Conservation (phyloP, 2,329 filamentous ascomycete species). For the Epichloe coenophiala region DNA sequence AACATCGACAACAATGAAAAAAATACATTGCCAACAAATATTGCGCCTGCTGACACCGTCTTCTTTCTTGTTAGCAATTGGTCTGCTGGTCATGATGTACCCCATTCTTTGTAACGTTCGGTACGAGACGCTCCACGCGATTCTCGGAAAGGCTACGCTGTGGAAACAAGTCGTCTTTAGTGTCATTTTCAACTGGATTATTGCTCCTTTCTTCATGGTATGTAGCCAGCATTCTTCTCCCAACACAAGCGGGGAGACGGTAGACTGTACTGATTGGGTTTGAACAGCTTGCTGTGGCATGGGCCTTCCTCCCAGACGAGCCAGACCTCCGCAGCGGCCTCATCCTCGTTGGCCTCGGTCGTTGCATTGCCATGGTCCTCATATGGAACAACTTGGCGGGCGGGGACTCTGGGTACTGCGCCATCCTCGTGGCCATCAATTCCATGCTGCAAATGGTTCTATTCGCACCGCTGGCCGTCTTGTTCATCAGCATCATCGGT, state of each 20-base stretch:
- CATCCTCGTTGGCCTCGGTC: slow-evolving; percentile 69
- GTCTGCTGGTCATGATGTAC: slow-evolving; percentile 86
- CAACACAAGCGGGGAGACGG: not conserved
- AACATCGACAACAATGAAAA: no score
- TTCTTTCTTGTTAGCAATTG: slow-evolving; percentile 42
- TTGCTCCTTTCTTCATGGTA: slow-evolving; percentile 75
- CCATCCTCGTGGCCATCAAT: slow-evolving; percentile 64
- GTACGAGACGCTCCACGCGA: slow-evolving; percentile 58
- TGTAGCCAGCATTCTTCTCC: slow-evolving; percentile 4
- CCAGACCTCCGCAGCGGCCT: slow-evolving; percentile 48
- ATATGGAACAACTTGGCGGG: slow-evolving; percentile 62
- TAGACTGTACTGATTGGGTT: not conserved
- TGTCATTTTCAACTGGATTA: slow-evolving; percentile 66
- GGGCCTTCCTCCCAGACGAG: slow-evolving; percentile 52
- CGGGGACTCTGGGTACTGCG: slow-evolving; percentile 72
- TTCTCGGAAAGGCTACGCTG: slow-evolving; percentile 46
- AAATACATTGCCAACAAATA: no score
- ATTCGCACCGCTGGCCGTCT: slow-evolving; percentile 54
- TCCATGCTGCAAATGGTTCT: slow-evolving; percentile 62
- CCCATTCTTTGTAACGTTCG: slow-evolving; percentile 80
- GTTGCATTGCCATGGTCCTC: slow-evolving; percentile 76
- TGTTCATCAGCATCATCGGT: slow-evolving; percentile 60
- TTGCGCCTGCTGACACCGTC: no score
- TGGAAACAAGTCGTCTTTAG: slow-evolving; percentile 75
- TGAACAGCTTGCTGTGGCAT: slow-evolving; percentile 48